Evolutionary conservation across 1,284 basidiomycete genomes (phyloP).

Genomic region (Sporisorium scitamineum): DNA sequence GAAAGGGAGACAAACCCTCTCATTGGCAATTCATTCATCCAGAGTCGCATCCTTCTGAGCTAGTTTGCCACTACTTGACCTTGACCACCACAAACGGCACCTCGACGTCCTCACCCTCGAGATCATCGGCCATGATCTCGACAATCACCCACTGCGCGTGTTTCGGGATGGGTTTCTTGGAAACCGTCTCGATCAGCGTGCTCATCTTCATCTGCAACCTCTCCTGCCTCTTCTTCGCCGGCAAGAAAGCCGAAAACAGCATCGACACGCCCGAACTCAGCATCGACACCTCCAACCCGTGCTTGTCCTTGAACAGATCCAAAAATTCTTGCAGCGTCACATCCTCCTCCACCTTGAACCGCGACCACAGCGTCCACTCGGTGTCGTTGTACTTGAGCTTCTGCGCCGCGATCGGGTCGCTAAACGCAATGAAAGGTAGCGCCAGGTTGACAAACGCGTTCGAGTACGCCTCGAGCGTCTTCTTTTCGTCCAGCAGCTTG

Average conservation of each 20-base stretch:
- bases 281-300: constrained; percentile 93
- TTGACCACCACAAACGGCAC: constrained; percentile 67
- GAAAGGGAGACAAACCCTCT: neutral
- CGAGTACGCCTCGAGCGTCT: constrained; percentile 92
- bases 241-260: constrained; percentile 81
- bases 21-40: neutral
- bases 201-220: constrained; percentile 75
- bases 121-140: constrained; percentile 93
- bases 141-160: constrained; percentile 82
- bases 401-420: constrained; percentile 90
- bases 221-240: constrained; percentile 65
- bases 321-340: constrained; percentile 89
- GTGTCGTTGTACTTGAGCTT: constrained; percentile 71
- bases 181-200: constrained; percentile 89
- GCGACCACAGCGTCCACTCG: constrained; percentile 98
- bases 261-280: constrained; percentile 96
- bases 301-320: constrained; percentile 83
- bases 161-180: constrained; percentile 69
- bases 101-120: constrained; percentile 79
- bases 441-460: constrained; percentile 96
- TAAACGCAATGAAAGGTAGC: constrained; percentile 98
- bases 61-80: constrained; percentile 45
- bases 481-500: constrained; percentile 93
- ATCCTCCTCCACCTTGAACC: constrained; percentile 88
- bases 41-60: neutral